These are phyloP conservation scores for Sugiyamaella chiloensis DNA, from an alignment of 805 yeast species.

Conservation along the genomic window DNA sequence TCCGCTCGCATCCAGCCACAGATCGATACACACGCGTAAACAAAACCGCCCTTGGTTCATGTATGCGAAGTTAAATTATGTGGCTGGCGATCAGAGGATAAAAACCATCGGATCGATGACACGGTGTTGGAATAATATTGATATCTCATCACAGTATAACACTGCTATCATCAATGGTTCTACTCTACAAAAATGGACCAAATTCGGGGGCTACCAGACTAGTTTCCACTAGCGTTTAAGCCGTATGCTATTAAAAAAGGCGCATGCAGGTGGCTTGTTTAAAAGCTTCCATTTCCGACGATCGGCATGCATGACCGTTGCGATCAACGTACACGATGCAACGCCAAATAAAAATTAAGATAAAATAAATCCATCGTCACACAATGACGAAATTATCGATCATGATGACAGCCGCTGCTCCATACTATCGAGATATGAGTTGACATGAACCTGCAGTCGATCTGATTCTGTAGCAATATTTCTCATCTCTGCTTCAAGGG, in stretches of 20 bases:
- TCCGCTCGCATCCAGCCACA: slow-evolving; percentile 5
- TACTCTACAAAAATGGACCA: no score
- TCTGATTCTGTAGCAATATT: slow-evolving; percentile 53
- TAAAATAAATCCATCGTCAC: background rate
- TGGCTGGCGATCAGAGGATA: no score
- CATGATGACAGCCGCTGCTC: slow-evolving; percentile 29
- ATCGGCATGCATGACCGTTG: slow-evolving; percentile 1
- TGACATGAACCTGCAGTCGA: slow-evolving; percentile 53
- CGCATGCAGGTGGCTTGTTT: slow-evolving; percentile 5
- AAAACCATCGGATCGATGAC: no score
- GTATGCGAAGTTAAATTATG: background rate
- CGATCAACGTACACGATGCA: no score
- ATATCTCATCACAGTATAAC: no score
- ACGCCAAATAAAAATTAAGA: no score
- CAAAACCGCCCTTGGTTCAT: background rate
- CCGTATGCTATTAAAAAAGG: no score
- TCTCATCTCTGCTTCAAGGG: slow-evolving; percentile 51
- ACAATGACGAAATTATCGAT: background rate
- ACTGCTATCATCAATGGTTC: no score
- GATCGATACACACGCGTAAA: slow-evolving; percentile 1
- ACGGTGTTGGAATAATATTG: no score
- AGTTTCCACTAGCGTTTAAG: no score
- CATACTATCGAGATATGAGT: slow-evolving; percentile 52
- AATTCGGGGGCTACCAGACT: no score
- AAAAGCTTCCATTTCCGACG: background rate